Conservation (phyloP, 441 rosid genomes). For the Euphorbia celastroides region DNA sequence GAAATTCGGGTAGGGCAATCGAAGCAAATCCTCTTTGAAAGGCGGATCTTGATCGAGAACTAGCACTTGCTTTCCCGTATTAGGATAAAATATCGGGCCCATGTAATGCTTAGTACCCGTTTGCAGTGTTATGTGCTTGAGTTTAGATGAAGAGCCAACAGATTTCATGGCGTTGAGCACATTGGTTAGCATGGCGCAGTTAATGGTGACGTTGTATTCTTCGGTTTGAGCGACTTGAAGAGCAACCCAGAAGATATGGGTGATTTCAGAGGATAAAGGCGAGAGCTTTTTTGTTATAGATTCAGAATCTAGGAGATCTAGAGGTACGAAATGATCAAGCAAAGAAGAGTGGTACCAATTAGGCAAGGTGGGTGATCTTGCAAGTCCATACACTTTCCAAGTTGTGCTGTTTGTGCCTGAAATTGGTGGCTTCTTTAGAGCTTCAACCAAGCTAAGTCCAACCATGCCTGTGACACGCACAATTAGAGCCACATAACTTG, state of each 20-base stretch:
- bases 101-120: slow-evolving; percentile 32
- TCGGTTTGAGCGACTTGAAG: slow-evolving; percentile 23
- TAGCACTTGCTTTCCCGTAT: neutral
- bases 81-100: slow-evolving; percentile 29
- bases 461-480: slow-evolving; percentile 1
- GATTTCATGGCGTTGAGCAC: slow-evolving; percentile 22
- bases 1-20: slow-evolving; percentile 33
- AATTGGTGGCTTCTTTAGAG: slow-evolving; percentile 1
- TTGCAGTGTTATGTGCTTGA: slow-evolving; percentile 25
- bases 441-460: slow-evolving; percentile 3
- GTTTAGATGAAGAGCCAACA: slow-evolving; percentile 7
- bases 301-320: slow-evolving; percentile 21
- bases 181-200: slow-evolving; percentile 23
- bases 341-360: slow-evolving; percentile 33
- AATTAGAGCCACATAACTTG: neutral
- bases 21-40: slow-evolving; percentile 23
- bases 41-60: slow-evolving; percentile 26
- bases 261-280: slow-evolving; percentile 22
- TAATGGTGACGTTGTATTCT: slow-evolving; percentile 21
- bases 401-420: neutral
- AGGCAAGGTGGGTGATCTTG: slow-evolving; percentile 22
- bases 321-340: slow-evolving; percentile 22
- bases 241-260: slow-evolving; percentile 42
- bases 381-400: slow-evolving; percentile 32
- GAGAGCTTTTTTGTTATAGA: slow-evolving; percentile 21